Evolutionary conservation across 202 grass and related monocot genomes (phyloP).

Genomic region (Carex arenaria): DNA sequence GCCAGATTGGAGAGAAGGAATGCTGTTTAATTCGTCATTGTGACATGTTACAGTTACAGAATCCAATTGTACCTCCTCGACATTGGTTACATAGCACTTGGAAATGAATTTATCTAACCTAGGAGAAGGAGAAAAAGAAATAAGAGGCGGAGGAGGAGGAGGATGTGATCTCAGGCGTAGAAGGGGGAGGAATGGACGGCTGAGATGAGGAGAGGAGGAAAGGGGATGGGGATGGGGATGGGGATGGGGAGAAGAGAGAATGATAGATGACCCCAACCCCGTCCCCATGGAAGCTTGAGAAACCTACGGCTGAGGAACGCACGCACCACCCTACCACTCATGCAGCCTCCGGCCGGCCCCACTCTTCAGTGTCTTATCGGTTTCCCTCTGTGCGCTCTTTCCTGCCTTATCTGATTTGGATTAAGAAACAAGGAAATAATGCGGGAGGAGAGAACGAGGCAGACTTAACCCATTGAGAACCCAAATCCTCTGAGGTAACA

Average conservation of each 20-base stretch:
- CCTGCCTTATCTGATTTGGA: neutral
- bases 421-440: neutral
- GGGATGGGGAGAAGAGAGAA: neutral
- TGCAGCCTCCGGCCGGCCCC: too few species aligned
- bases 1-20: neutral
- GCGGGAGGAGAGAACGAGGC: too few species aligned
- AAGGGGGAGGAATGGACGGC: neutral
- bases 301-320: too few species aligned
- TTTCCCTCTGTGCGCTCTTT: neutral
- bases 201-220: neutral
- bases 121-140: neutral
- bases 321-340: too few species aligned
- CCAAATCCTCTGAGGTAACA: too few species aligned
- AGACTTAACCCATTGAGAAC: too few species aligned
- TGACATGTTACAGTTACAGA: neutral
- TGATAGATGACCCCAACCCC: neutral
- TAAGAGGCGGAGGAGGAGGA: neutral
- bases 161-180: neutral
- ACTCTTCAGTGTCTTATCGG: neutral
- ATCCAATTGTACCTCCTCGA: conserved; percentile 40
- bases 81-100: conserved; percentile 51
- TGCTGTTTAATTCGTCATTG: conserved; percentile 27
- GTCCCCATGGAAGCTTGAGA: conserved; percentile 30
- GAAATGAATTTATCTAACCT: conserved; percentile 34
- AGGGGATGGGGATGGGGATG: neutral